Evolutionary conservation across 1,139 yeast genomes (phyloP).

Genomic region (Nakaseomyces uthaithaninus): DNA sequence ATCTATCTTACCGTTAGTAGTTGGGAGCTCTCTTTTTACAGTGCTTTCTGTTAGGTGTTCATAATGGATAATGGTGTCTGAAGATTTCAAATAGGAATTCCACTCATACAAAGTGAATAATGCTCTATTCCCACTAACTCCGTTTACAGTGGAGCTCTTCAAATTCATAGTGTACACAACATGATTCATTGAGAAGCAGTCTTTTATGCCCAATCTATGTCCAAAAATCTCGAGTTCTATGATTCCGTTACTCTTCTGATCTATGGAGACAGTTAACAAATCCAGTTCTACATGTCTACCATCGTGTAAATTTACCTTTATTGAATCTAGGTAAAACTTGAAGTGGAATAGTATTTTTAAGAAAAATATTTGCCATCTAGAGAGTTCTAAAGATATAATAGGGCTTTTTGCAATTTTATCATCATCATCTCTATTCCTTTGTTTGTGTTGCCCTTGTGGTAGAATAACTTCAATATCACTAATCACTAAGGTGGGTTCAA

Average conservation of each 20-base stretch:
- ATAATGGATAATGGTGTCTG: conserved; percentile 6
- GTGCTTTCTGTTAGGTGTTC: conserved; percentile 8
- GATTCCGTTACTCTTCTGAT: conserved; percentile 12
- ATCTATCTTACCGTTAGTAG: too few species aligned
- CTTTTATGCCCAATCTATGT: conserved; percentile 15
- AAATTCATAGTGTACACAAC: conserved; percentile 16
- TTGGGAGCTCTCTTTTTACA: too few species aligned
- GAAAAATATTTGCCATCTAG: conserved; percentile 1
- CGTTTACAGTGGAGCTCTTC: not conserved
- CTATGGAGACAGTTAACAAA: conserved; percentile 16
- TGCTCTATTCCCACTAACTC: not conserved
- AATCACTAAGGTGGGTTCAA: conserved; percentile 18
- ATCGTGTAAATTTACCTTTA: conserved; percentile 10
- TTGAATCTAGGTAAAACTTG: conserved; percentile 4
- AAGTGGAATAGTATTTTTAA: conserved; percentile 1
- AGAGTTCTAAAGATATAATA: not conserved
- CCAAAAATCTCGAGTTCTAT: conserved; percentile 17
- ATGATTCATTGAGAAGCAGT: conserved; percentile 17
- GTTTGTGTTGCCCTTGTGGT: conserved; percentile 1
- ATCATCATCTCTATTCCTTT: not conserved
- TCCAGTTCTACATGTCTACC: conserved; percentile 13
- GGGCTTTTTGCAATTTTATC: not conserved
- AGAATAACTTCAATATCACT: conserved; percentile 15
- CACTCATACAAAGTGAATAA: not conserved
- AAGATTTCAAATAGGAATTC: conserved; percentile 3